phyloP scores from a whole-genome alignment of 768 basidiomycete genomes.

The Trametes sanguinea region DNA sequence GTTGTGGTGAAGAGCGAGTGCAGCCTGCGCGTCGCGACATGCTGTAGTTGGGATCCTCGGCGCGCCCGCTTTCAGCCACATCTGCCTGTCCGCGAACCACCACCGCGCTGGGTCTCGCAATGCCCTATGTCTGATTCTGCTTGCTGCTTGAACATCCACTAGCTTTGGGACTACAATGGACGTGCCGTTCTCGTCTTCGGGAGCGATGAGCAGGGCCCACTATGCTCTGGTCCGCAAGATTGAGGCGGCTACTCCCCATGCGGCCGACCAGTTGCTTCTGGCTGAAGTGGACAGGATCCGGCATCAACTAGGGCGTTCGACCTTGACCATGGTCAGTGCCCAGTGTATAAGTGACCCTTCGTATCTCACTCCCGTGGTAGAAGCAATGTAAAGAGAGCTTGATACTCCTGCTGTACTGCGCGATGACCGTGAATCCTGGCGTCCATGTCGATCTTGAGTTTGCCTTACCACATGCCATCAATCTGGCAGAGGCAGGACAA shows the following conservation, averaged over 20 bases:
- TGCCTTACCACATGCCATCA: conserved; percentile 75
- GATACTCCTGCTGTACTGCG: conserved; percentile 71
- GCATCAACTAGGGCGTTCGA: conserved; percentile 50
- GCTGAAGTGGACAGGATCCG: conserved; percentile 60
- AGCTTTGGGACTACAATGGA: conserved; percentile 48
- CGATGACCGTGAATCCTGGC: conserved; percentile 49
- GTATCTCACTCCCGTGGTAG: conserved; percentile 39
- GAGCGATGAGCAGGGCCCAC: conserved; percentile 73
- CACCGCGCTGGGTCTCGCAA: background rate
- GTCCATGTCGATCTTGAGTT: conserved; percentile 58
- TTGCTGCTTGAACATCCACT: background rate
- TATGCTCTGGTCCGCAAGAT: conserved; percentile 75
- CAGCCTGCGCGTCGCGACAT: conserved; percentile 1
- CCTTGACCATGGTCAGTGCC: conserved; percentile 55
- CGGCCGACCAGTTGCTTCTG: conserved; percentile 61
- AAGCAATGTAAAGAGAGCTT: conserved; percentile 65
- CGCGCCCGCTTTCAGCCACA: conserved; percentile 15
- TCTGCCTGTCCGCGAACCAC: background rate
- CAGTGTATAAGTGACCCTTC: background rate
- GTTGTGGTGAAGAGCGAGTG: conserved; percentile 7
- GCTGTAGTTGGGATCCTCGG: conserved; percentile 12
- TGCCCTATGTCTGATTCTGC: background rate
- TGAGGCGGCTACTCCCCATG: conserved; percentile 62
- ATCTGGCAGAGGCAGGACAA: conserved; percentile 69
- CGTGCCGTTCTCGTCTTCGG: conserved; percentile 78